Evolutionary conservation across 441 rosid species (phyloP).

Genomic region (Isatis lusitanica): DNA sequence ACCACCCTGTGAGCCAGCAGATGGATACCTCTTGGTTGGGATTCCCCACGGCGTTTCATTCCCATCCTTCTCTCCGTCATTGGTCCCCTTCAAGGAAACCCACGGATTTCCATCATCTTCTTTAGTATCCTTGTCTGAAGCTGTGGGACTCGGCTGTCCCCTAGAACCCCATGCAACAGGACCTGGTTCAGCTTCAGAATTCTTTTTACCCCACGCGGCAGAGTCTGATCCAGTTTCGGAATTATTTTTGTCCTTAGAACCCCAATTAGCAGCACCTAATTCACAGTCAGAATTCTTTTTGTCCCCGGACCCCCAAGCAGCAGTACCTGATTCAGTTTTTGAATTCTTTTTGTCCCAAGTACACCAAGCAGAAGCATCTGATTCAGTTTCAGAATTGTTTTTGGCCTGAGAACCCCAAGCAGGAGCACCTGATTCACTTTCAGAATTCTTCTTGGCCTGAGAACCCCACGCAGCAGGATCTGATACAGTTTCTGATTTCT

Average conservation of each 20-base stretch:
- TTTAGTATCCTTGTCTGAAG: slow-evolving; percentile 35
- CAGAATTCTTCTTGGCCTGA: slow-evolving; percentile 13
- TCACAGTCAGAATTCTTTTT: slow-evolving; percentile 23
- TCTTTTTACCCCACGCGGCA: not conserved
- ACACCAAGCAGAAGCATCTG: not conserved
- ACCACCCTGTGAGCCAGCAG: slow-evolving; percentile 44
- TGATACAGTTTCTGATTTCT: slow-evolving; percentile 18
- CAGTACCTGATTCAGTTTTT: slow-evolving; percentile 34
- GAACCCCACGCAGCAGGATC: not conserved
- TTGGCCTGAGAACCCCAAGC: slow-evolving; percentile 38
- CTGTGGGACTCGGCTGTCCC: slow-evolving; percentile 32
- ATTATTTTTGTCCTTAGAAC: not conserved
- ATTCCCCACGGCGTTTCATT: slow-evolving; percentile 49
- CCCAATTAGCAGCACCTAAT: not conserved
- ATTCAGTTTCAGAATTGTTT: slow-evolving; percentile 24
- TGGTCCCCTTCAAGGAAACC: slow-evolving; percentile 33
- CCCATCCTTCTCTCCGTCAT: slow-evolving; percentile 30
- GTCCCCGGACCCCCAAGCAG: slow-evolving; percentile 3
- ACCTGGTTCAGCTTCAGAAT: not conserved
- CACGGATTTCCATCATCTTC: slow-evolving; percentile 39
- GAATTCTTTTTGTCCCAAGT: not conserved
- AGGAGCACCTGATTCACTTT: slow-evolving; percentile 9
- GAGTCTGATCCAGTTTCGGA: slow-evolving; percentile 8
- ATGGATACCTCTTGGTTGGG: slow-evolving; percentile 43
- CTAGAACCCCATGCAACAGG: slow-evolving; percentile 18